phyloP scores from a whole-genome alignment of 345 rosid genomes.

The Corchorus capsularis region DNA sequence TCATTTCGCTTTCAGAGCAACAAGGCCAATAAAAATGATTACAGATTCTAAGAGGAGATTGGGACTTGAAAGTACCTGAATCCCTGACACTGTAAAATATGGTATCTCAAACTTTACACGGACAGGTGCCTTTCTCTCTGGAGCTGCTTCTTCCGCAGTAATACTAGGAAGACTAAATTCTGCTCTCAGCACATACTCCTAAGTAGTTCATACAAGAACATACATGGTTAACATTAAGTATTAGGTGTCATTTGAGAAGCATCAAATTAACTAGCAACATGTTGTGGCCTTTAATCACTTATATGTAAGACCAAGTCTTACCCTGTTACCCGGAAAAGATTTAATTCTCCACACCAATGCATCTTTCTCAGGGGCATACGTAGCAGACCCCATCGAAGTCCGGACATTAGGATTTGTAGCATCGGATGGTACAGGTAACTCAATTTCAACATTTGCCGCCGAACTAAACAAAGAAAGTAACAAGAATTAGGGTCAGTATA shows the following conservation, averaged over 20 bases:
- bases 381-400: slow-evolving; percentile 77
- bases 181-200: slow-evolving; percentile 88
- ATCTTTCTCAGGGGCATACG: slow-evolving; percentile 80
- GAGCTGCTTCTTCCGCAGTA: slow-evolving; percentile 76
- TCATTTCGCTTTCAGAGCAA: too few species aligned
- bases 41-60: neutral
- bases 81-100: slow-evolving; percentile 90
- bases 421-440: slow-evolving; percentile 75
- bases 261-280: neutral
- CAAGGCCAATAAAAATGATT: too few species aligned
- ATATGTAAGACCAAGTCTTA: slow-evolving; percentile 17
- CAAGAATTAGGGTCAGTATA: slow-evolving; percentile 1
- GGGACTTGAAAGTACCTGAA: slow-evolving; percentile 48
- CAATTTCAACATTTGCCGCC: slow-evolving; percentile 76
- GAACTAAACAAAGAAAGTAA: slow-evolving; percentile 45
- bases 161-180: slow-evolving; percentile 89
- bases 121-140: slow-evolving; percentile 88
- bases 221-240: slow-evolving; percentile 4
- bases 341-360: slow-evolving; percentile 77
- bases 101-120: slow-evolving; percentile 96
- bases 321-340: slow-evolving; percentile 76
- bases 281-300: too few species aligned
- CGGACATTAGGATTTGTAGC: slow-evolving; percentile 67
- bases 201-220: slow-evolving; percentile 17
- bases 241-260: neutral